These are phyloP conservation scores for Monosporozyma unispora DNA, from an alignment of 805 yeast species.

Conservation along the genomic window DNA sequence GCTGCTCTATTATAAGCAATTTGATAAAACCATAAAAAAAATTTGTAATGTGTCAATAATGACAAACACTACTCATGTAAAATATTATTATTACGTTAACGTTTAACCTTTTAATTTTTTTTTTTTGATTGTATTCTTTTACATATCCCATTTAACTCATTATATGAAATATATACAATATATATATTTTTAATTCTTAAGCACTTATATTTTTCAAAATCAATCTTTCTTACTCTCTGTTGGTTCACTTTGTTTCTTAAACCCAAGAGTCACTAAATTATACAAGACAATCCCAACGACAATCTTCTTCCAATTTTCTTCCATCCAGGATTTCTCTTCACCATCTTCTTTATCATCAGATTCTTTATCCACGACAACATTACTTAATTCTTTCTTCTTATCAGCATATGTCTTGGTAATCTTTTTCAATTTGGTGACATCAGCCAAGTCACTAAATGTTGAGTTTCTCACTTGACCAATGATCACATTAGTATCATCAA, in stretches of 20 bases:
- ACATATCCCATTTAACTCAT: background rate
- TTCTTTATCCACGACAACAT: conserved; percentile 6
- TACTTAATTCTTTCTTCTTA: conserved; percentile 14
- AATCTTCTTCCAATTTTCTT: conserved; percentile 27
- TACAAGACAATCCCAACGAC: conserved; percentile 21
- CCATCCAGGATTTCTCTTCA: conserved; percentile 17
- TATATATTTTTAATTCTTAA: too few relatives aligned
- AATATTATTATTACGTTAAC: background rate
- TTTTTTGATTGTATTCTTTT: background rate
- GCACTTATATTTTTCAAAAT: too few relatives aligned
- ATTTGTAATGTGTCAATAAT: background rate
- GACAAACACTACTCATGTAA: background rate
- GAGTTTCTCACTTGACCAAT: conserved; percentile 10
- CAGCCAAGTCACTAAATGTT: conserved; percentile 16
- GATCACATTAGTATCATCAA: conserved; percentile 12
- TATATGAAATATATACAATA: too few relatives aligned
- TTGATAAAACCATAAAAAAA: background rate
- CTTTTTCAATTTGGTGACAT: conserved; percentile 20
- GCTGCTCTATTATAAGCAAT: conserved; percentile 39
- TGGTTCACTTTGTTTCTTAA: background rate
- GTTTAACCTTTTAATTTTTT: background rate
- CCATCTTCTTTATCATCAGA: conserved; percentile 12
- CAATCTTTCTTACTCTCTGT: background rate
- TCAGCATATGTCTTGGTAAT: conserved; percentile 27
- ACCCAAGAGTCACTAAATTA: conserved; percentile 7